A percentile compares a stretch with the other conserved stretches of the same genome.
Conservation (phyloP, 768 basidiomycete genomes). For the Calocybe gangraenosa region DNA sequence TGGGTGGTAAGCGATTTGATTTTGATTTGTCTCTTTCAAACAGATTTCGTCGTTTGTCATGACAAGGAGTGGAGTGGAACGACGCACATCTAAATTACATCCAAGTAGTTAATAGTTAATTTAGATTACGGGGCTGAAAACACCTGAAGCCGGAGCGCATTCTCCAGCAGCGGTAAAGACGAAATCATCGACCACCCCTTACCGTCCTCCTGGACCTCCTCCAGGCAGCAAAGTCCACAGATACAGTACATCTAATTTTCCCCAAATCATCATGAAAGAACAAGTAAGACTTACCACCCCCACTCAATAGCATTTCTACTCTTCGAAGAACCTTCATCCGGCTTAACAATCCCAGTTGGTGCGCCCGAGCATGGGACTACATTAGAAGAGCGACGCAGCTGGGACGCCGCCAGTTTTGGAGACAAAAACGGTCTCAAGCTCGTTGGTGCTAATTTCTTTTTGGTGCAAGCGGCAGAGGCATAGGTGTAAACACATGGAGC, state of each 20-base stretch:
- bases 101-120: too few relatives aligned
- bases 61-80: too few relatives aligned
- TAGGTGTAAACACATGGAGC: too few relatives aligned
- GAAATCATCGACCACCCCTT: slow-evolving; percentile 47
- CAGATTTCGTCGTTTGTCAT: too few relatives aligned
- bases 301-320: slow-evolving; percentile 47
- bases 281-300: neutral
- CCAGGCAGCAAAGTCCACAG: slow-evolving; percentile 52
- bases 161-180: slow-evolving; percentile 37
- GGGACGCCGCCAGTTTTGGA: slow-evolving; percentile 55
- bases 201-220: slow-evolving; percentile 52
- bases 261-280: too few relatives aligned
- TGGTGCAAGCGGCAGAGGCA: slow-evolving; percentile 28
- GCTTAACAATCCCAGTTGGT: slow-evolving; percentile 36
- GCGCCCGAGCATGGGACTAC: slow-evolving; percentile 43
- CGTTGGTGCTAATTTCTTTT: slow-evolving; percentile 57
- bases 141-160: slow-evolving; percentile 18
- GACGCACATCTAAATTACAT: too few relatives aligned
- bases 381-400: slow-evolving; percentile 43
- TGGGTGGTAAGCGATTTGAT: slow-evolving; percentile 42
- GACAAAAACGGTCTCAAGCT: slow-evolving; percentile 46
- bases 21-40: too few relatives aligned
- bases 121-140: slow-evolving; percentile 34
- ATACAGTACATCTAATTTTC: slow-evolving; percentile 39
- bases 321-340: slow-evolving; percentile 50